Base-by-base conservation (phyloP, 2,329 filamentous ascomycete species). In the Pseudocercospora cruenta region DNA sequence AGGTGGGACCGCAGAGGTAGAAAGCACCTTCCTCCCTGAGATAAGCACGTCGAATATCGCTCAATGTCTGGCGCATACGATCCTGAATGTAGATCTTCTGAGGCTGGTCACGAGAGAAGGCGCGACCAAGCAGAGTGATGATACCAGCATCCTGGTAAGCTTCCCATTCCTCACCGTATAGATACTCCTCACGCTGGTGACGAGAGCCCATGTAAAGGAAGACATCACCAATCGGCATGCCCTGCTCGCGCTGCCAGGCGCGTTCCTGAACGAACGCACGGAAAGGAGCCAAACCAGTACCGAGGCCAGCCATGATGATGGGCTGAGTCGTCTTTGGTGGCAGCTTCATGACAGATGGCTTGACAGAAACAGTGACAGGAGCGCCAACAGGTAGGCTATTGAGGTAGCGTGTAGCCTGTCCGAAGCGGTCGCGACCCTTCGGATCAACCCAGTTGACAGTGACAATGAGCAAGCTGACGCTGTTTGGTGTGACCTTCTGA, bases 51-150 rank as follows among this genome's bases (percentile, higher is more conserved):
- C 93, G 86, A 70, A 99, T 96, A 69, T 95, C 90, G 53, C 84
- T 82, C 66, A 98, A 82, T 0, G 90, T 93, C 86, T 98, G 86
- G 65, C 95, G 86, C 95, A 99, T 99, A 71, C 94, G 88, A 79
- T 99, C 95, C 84, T 99, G 95, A 77, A 99, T 99, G 82, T 99
- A 99, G 71, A 99, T 97, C 89, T 99, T 99, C 83, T 97, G 86
- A 16, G 92, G 91, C 86, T 99, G 95, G 78, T 99, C 95, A 78
- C 95, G 91, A 66, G 92, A 96, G 85, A 99, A 99, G 51, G 95
- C 95, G 60, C 92, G 89, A 60, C 95, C 95, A 59, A 99, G 88
- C 49, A 97, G 87, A 0, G 95, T 99, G 78, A 99, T 94, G 73
- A 99, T 92, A 60, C 95, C 95, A 0, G 95, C 93, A 67, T 94